Conservation (phyloP, 2,329 filamentous ascomycete genomes). For the Lasiodiplodia sp. region DNA sequence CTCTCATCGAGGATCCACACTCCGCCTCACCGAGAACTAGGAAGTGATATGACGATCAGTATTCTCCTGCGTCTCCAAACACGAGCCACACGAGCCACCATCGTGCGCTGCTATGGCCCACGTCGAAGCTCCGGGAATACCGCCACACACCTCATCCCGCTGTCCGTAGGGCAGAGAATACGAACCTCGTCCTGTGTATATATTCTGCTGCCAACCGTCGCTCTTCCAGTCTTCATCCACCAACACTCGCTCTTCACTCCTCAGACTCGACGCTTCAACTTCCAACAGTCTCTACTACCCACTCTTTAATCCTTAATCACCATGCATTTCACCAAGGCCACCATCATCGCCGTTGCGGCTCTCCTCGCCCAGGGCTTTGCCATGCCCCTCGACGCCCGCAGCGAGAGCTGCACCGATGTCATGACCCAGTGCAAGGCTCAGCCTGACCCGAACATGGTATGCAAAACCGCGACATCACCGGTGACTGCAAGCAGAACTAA, state of each 20-base stretch:
- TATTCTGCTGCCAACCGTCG: not conserved
- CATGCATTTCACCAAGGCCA: slow-evolving; percentile 28
- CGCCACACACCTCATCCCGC: not conserved
- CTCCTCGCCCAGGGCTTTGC: slow-evolving; percentile 24
- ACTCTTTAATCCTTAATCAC: slow-evolving; percentile 23
- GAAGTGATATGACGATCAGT: slow-evolving; percentile 10
- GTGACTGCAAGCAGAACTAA: no score
- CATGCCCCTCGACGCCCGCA: slow-evolving; percentile 24
- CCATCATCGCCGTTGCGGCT: slow-evolving; percentile 30
- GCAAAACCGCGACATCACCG: no score
- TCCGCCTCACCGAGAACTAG: not conserved
- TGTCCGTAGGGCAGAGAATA: slow-evolving; percentile 22
- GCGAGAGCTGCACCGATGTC: slow-evolving; percentile 12
- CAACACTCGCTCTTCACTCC: slow-evolving; percentile 23
- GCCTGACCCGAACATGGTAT: slow-evolving; percentile 6
- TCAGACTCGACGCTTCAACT: not conserved
- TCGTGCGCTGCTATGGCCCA: not conserved
- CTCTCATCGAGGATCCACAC: slow-evolving; percentile 3
- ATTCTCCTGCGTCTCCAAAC: slow-evolving; percentile 23
- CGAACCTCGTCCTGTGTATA: slow-evolving; percentile 11
- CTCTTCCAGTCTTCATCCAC: slow-evolving; percentile 5
- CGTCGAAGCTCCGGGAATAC: slow-evolving; percentile 11
- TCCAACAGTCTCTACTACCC: slow-evolving; percentile 1
- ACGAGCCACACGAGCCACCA: slow-evolving; percentile 22
- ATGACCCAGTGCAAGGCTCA: slow-evolving; percentile 17